Percentiles rank a stretch among this genome's conserved stretches.
phyloP scores from a whole-genome alignment of 2,329 filamentous ascomycete species.

The Cylindrodendrum hubeiense region DNA sequence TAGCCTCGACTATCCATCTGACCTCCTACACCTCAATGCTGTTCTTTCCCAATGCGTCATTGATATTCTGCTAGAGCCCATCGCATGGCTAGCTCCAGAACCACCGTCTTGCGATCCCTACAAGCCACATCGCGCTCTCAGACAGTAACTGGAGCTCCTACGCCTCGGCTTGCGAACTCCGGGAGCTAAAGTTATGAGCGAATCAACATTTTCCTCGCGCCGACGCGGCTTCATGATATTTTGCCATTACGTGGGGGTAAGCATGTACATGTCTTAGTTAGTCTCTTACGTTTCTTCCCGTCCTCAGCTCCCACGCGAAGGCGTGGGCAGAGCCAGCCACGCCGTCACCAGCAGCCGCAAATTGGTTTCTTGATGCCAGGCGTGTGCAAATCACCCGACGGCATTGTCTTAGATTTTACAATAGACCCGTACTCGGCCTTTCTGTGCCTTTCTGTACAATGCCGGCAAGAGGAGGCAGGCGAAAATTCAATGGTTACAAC shows the following conservation, averaged over 20 bases:
- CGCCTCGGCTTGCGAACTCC: not conserved
- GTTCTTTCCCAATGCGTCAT: not conserved
- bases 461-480: not conserved
- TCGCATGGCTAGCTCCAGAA: not conserved
- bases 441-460: not conserved
- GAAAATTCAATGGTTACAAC: not conserved
- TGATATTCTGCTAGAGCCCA: not conserved
- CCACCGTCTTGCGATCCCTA: not conserved
- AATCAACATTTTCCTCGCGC: not conserved
- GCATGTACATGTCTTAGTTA: not conserved
- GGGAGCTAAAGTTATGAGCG: not conserved
- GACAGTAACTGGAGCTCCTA: not conserved
- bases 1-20: not conserved
- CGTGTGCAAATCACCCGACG: conserved; percentile 7
- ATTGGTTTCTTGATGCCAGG: conserved; percentile 19
- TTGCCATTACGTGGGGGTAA: not conserved
- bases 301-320: not conserved
- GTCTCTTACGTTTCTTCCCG: not conserved
- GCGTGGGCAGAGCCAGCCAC: not conserved
- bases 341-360: not conserved
- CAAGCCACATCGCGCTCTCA: not conserved
- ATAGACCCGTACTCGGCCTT: conserved; percentile 1
- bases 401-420: conserved; percentile 26
- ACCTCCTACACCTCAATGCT: not conserved
- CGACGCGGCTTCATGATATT: not conserved